A percentile compares a stretch with the other conserved stretches of the same genome.
Evolutionary conservation across 768 basidiomycete genomes (phyloP).

Genomic region (Coprinopsis sp.): DNA sequence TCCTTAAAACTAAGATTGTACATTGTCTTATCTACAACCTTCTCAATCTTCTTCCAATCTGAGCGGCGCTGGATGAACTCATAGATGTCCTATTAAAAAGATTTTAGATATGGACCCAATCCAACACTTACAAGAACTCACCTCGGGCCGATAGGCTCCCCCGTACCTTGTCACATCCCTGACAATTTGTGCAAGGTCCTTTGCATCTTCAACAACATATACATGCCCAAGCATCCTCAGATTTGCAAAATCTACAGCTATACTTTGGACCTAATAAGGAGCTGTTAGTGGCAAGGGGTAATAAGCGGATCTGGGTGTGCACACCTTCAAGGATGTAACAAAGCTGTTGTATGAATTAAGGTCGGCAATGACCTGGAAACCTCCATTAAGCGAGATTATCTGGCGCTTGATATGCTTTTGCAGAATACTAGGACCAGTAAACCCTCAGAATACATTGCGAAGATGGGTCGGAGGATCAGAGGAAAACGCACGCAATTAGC

Average conservation of each 20-base stretch:
- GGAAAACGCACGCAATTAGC: constrained; percentile 60
- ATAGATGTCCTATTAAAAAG: constrained; percentile 66
- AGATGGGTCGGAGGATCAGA: not conserved
- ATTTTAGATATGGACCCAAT: not conserved
- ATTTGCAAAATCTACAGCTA: constrained; percentile 86
- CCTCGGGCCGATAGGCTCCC: constrained; percentile 92
- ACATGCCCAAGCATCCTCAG: constrained; percentile 98
- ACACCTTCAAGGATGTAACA: constrained; percentile 77
- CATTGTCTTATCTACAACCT: constrained; percentile 92
- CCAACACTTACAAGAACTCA: constrained; percentile 24
- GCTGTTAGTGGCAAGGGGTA: not conserved
- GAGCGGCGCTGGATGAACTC: constrained; percentile 93
- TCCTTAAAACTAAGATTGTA: constrained; percentile 91
- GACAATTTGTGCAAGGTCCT: constrained; percentile 94
- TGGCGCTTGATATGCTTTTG: constrained; percentile 97
- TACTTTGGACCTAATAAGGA: constrained; percentile 56
- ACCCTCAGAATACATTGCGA: not conserved
- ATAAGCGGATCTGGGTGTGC: constrained; percentile 1
- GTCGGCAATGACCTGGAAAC: constrained; percentile 95
- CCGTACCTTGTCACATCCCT: constrained; percentile 94
- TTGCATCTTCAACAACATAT: constrained; percentile 92
- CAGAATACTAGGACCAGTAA: constrained; percentile 58
- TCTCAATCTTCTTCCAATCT: constrained; percentile 99
- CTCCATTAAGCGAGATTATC: constrained; percentile 91
- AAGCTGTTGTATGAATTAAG: constrained; percentile 91